Percentiles rank a stretch among this genome's conserved stretches.
These are phyloP conservation scores for Paulownia fortunei DNA, from an alignment of 257 asterid species.

Conservation along the genomic window DNA sequence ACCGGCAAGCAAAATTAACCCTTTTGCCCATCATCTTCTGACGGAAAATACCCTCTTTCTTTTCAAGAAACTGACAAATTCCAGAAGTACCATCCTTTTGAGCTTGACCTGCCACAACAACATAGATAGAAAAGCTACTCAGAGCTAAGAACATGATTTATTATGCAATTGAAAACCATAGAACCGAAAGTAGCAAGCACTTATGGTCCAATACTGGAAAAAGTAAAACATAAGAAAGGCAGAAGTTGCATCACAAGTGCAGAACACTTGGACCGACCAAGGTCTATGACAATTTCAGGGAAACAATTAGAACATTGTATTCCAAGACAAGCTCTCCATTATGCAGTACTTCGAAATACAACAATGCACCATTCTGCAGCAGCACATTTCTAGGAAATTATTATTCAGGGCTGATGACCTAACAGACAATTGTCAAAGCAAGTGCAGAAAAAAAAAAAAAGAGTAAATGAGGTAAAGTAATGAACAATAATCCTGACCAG, in stretches of 20 bases:
- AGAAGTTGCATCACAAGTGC: slow-evolving; percentile 23
- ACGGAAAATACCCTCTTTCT: slow-evolving; percentile 96
- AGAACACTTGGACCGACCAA: slow-evolving; percentile 6
- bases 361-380: slow-evolving; percentile 1
- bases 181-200: slow-evolving; percentile 7
- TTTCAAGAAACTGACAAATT: slow-evolving; percentile 84
- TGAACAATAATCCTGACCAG: background rate
- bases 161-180: background rate
- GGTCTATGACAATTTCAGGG: background rate
- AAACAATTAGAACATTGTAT: background rate
- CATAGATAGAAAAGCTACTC: slow-evolving; percentile 20
- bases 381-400: background rate
- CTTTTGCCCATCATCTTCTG: slow-evolving; percentile 99
- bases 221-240: background rate
- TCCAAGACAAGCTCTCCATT: background rate
- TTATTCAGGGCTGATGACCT: background rate
- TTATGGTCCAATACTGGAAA: slow-evolving; percentile 21
- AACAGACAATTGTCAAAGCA: background rate
- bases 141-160: background rate
- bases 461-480: background rate
- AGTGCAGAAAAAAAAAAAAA: background rate
- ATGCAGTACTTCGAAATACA: background rate
- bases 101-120: slow-evolving; percentile 56
- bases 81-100: slow-evolving; percentile 63
- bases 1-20: slow-evolving; percentile 94